Percentiles rank a stretch among this genome's conserved stretches.
These are phyloP conservation scores for Fusarium pseudoanthophilum DNA, from an alignment of 2,329 filamentous ascomycete genomes.

Conservation along the genomic window DNA sequence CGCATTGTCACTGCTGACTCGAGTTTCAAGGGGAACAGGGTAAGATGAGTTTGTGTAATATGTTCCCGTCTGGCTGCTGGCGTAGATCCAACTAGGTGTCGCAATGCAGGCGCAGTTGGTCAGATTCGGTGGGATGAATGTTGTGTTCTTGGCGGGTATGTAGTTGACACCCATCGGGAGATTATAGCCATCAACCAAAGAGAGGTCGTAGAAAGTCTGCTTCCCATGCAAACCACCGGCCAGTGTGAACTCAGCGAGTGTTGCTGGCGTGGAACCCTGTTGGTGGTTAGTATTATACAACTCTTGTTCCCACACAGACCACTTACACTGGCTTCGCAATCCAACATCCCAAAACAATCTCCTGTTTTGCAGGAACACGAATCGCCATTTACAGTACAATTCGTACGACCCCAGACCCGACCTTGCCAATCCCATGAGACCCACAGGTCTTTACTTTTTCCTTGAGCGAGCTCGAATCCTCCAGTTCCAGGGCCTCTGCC, in stretches of 20 bases:
- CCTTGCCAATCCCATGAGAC: conserved; percentile 83
- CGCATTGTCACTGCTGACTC: conserved; percentile 66
- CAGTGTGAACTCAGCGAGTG: conserved; percentile 83
- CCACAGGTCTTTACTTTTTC: conserved; percentile 68
- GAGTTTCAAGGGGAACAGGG: conserved; percentile 73
- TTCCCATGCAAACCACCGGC: conserved; percentile 67
- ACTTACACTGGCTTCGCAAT: conserved; percentile 76
- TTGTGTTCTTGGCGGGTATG: conserved; percentile 69
- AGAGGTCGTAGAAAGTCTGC: conserved; percentile 87
- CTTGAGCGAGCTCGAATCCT: conserved; percentile 74
- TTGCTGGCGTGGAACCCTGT: conserved; percentile 77
- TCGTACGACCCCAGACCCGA: conserved; percentile 84
- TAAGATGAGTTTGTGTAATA: conserved; percentile 73
- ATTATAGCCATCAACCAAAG: conserved; percentile 87
- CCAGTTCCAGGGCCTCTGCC: conserved; percentile 73
- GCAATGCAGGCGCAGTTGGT: conserved; percentile 82
- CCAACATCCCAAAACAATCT: conserved; percentile 77
- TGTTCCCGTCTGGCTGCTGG: conserved; percentile 62
- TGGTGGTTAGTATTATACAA: conserved; percentile 3
- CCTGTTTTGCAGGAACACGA: conserved; percentile 78
- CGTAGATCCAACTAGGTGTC: conserved; percentile 70
- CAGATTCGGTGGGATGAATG: conserved; percentile 77
- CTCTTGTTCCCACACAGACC: not conserved
- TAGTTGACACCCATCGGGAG: conserved; percentile 74
- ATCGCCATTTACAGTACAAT: conserved; percentile 78